Evolutionary conservation across 805 yeast species (phyloP).

Genomic region (Ogataea minuta): DNA sequence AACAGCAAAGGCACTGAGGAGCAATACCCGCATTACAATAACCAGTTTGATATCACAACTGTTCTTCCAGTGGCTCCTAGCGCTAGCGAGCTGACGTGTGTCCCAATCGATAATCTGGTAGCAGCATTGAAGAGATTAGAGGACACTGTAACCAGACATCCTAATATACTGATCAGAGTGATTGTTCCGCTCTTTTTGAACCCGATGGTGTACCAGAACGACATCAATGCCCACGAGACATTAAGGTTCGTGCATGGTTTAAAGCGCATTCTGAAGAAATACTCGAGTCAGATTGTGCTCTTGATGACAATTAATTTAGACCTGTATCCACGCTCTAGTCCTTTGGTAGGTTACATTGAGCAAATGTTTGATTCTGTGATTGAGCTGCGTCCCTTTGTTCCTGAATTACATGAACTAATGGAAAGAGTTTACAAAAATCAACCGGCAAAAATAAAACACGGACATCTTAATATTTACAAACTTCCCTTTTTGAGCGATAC

Average conservation of each 20-base stretch:
- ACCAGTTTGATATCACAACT: slow-evolving; percentile 76
- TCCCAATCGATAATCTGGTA: slow-evolving; percentile 37
- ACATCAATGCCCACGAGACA: slow-evolving; percentile 40
- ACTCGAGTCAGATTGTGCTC: slow-evolving; percentile 39
- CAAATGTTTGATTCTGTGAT: slow-evolving; percentile 63
- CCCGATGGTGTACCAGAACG: slow-evolving; percentile 69
- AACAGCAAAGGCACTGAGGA: slow-evolving; percentile 29
- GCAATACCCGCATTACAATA: slow-evolving; percentile 51
- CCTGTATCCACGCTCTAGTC: slow-evolving; percentile 54
- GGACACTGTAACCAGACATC: slow-evolving; percentile 38
- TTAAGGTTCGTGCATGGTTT: slow-evolving; percentile 63
- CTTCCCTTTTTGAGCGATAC: slow-evolving; percentile 69
- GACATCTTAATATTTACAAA: slow-evolving; percentile 73
- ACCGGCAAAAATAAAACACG: slow-evolving; percentile 80
- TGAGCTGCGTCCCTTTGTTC: slow-evolving; percentile 78
- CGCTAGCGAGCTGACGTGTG: slow-evolving; percentile 55
- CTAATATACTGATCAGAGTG: slow-evolving; percentile 56
- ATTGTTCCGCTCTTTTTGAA: slow-evolving; percentile 75
- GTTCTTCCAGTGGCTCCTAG: slow-evolving; percentile 66
- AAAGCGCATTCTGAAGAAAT: slow-evolving; percentile 49
- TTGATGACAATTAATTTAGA: slow-evolving; percentile 63
- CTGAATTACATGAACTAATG: slow-evolving; percentile 61
- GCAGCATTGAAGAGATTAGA: slow-evolving; percentile 42
- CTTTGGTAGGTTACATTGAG: slow-evolving; percentile 54
- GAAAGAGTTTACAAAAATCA: slow-evolving; percentile 69